A percentile compares a stretch with the other conserved stretches of the same genome.
These are phyloP conservation scores for Microstroma glucosiphilum DNA, from an alignment of 1,284 basidiomycete genomes.

Conservation along the genomic window DNA sequence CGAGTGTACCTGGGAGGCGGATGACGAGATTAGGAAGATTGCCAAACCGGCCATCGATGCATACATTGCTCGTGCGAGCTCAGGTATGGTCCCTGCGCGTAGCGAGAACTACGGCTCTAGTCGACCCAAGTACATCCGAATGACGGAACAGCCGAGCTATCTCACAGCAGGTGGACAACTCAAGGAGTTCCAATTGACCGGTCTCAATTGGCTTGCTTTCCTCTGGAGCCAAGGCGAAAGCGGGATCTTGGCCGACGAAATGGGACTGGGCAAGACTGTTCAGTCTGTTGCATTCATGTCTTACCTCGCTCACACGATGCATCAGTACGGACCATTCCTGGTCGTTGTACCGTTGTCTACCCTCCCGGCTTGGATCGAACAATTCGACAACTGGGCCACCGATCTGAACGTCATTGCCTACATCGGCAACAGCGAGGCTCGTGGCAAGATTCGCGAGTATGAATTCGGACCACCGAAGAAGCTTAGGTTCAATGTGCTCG, in stretches of 20 bases:
- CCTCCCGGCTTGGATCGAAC: constrained; percentile 95
- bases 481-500: constrained; percentile 84
- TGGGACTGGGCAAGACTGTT: constrained; percentile 97
- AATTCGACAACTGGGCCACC: constrained; percentile 97
- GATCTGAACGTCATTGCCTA: constrained; percentile 76
- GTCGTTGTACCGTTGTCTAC: constrained; percentile 97
- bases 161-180: constrained; percentile 65
- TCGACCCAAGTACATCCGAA: constrained; percentile 77
- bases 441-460: constrained; percentile 70
- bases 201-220: constrained; percentile 96
- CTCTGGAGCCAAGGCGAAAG: constrained; percentile 91
- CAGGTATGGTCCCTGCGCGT: constrained; percentile 78
- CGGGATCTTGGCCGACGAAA: constrained; percentile 97
- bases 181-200: constrained; percentile 97
- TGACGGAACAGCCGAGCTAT: constrained; percentile 84
- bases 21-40: constrained; percentile 63
- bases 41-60: constrained; percentile 67
- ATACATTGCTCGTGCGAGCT: constrained; percentile 70
- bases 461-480: constrained; percentile 77
- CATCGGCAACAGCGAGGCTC: constrained; percentile 85
- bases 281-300: constrained; percentile 93
- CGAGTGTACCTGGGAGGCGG: constrained; percentile 87
- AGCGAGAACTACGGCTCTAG: constrained; percentile 67
- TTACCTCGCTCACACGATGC: constrained; percentile 89
- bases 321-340: constrained; percentile 87